Evolutionary conservation across 495 filamentous ascomycete species (phyloP).

Genomic region (Penicillium lagena): DNA sequence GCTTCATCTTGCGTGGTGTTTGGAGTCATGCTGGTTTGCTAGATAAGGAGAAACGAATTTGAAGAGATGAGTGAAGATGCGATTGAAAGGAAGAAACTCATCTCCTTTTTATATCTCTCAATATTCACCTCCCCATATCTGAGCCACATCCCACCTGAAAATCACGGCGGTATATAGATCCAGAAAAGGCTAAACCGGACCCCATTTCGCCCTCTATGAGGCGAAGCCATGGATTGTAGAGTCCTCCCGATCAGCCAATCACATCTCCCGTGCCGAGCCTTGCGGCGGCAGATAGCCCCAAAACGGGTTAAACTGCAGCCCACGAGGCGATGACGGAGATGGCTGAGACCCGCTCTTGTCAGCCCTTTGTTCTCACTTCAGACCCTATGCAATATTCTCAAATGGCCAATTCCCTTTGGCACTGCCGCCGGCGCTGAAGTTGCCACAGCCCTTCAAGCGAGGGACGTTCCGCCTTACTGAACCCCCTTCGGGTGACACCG

Average conservation of each 20-base stretch:
- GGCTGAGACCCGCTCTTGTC: background rate
- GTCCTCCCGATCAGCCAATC: background rate
- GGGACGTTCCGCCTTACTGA: no score
- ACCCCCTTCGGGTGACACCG: no score
- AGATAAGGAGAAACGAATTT: background rate
- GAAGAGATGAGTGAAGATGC: background rate
- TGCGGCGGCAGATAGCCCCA: constrained; percentile 11
- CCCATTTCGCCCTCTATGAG: constrained; percentile 3
- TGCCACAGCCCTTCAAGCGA: no score
- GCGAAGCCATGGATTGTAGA: constrained; percentile 2
- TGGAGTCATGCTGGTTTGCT: constrained; percentile 4
- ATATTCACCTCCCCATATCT: no score
- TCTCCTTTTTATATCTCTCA: background rate
- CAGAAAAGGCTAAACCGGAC: background rate
- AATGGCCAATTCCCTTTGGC: no score
- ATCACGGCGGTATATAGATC: background rate
- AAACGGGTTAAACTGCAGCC: constrained; percentile 8
- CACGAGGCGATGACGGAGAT: background rate
- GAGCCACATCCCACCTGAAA: no score
- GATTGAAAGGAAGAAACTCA: background rate
- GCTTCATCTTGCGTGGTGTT: background rate
- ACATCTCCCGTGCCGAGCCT: background rate
- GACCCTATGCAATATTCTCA: background rate
- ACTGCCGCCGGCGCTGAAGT: no score
- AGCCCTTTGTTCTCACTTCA: background rate